Base-by-base conservation (phyloP, 2,329 filamentous ascomycete genomes). In the Exophiala sp. region DNA sequence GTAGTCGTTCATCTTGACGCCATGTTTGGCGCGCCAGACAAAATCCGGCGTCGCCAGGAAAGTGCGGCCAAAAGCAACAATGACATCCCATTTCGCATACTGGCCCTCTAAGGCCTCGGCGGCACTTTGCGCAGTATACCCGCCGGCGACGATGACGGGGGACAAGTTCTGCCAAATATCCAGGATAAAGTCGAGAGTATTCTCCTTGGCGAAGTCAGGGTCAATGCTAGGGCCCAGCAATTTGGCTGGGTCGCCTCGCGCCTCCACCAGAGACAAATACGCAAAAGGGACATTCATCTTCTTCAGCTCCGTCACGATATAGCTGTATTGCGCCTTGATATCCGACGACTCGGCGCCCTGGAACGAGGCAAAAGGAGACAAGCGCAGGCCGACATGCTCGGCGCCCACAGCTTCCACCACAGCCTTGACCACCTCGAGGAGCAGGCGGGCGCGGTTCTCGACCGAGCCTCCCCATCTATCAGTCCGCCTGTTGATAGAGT, bases 191-290 rank as follows among this genome's bases (percentile, higher is more conserved):
- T 54, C 50, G 23, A 48, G 13, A 23, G 18, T 27, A n/a, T n/a
- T n/a, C 10, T 27, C 19, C 13, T 56, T 40, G 13, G 30, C 16
- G 16, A 42, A 14, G 22, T 29, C 39, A 11, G 39, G 40, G 5
- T 42, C 46, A 11, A 9, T 43, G 19, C 46, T 46, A 30, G 43
- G 43, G 16, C 21, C 10, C 6, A 51, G 24, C 24, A 27, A 27
- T 27, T 27, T 27, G 24, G 24, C 24, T 5, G 24, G 24, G 10
- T 27, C 24, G 24, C 24, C 43, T 42, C 49, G 10, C 16, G 35
- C 21, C 61, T 86, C 80, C 7, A 85, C 67, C 0, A 83, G 45
- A 62, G 84, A 81, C 2, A 83, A 62, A 60, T 80, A 86, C 0
- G 80, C 76, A 10, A 86, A 66, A 10, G 24, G 24, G 10, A 27